phyloP scores from a whole-genome alignment of 169 alveolate genomes.

The Sarcocystis neurona region DNA sequence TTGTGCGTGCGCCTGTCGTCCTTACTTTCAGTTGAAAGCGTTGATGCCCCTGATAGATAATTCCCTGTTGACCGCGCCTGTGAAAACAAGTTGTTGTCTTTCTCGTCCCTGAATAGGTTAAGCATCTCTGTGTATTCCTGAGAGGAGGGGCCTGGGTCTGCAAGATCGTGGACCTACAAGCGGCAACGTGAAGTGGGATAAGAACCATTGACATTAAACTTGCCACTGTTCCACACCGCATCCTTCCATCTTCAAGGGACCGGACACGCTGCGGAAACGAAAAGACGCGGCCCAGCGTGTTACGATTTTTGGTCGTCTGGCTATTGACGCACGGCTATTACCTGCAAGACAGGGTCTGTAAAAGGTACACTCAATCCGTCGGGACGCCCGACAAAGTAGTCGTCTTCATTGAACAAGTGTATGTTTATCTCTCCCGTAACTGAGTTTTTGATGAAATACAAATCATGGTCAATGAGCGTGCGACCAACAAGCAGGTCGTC shows the following conservation, averaged over 20 bases:
- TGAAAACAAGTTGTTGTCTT: too few species aligned
- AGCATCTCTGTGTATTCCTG: slow-evolving; percentile 27
- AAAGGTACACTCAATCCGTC: slow-evolving; percentile 32
- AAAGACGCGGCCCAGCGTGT: too few species aligned
- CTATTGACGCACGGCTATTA: not conserved
- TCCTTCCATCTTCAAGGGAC: too few species aligned
- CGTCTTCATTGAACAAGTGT: slow-evolving; percentile 52
- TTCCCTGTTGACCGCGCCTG: too few species aligned
- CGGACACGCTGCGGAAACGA: too few species aligned
- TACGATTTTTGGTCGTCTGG: not conserved
- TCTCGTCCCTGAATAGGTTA: not conserved
- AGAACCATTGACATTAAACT: too few species aligned
- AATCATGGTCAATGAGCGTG: slow-evolving; percentile 51
- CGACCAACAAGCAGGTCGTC: slow-evolving; percentile 52
- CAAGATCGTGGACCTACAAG: slow-evolving; percentile 35
- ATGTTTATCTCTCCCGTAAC: slow-evolving; percentile 1
- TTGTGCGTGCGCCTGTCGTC: too few species aligned
- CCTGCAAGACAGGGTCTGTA: slow-evolving; percentile 42
- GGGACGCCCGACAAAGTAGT: slow-evolving; percentile 45
- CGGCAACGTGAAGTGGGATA: too few species aligned
- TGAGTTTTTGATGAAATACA: slow-evolving; percentile 34
- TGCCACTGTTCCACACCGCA: too few species aligned
- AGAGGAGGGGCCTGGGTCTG: slow-evolving; percentile 41
- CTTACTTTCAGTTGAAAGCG: too few species aligned
- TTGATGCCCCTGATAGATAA: too few species aligned